Conservation (phyloP, 2,329 filamentous ascomycete genomes). For the Davidsoniella virescens region DNA sequence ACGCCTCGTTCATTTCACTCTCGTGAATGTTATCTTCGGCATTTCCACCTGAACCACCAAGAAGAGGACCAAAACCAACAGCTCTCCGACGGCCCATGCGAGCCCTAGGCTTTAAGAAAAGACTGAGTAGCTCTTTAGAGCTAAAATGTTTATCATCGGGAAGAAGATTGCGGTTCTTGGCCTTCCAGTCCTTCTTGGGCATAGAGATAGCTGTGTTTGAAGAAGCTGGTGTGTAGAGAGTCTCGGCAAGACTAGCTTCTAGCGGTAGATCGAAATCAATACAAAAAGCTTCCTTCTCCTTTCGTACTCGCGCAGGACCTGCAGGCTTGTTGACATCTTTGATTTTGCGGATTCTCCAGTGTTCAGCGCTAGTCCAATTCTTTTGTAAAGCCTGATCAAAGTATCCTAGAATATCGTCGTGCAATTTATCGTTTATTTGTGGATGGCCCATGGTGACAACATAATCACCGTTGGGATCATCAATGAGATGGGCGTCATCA, state of each 20-base stretch:
- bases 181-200: slow-evolving; percentile 90
- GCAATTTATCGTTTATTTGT: slow-evolving; percentile 40
- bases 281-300: slow-evolving; percentile 92
- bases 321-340: slow-evolving; percentile 57
- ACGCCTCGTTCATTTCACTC: slow-evolving; percentile 83
- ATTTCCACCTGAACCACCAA: slow-evolving; percentile 21
- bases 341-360: slow-evolving; percentile 93
- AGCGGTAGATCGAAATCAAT: slow-evolving; percentile 77
- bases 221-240: slow-evolving; percentile 65
- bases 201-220: slow-evolving; percentile 70
- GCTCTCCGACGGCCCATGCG: slow-evolving; percentile 52
- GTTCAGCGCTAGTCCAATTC: slow-evolving; percentile 96
- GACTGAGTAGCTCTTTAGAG: slow-evolving; percentile 70
- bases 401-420: slow-evolving; percentile 93
- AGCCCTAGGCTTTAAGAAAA: slow-evolving; percentile 92
- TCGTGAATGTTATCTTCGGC: slow-evolving; percentile 37
- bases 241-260: slow-evolving; percentile 51
- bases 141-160: slow-evolving; percentile 98
- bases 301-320: slow-evolving; percentile 48
- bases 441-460: slow-evolving; percentile 61
- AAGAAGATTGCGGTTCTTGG: slow-evolving; percentile 78
- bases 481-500: slow-evolving; percentile 33
- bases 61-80: slow-evolving; percentile 9
- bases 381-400: slow-evolving; percentile 94
- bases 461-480: slow-evolving; percentile 47